Evolutionary conservation across 495 filamentous ascomycete species (phyloP), one percentile per base, ranked within the genome.

Genomic region (Elaphomyces granulatus): DNA sequence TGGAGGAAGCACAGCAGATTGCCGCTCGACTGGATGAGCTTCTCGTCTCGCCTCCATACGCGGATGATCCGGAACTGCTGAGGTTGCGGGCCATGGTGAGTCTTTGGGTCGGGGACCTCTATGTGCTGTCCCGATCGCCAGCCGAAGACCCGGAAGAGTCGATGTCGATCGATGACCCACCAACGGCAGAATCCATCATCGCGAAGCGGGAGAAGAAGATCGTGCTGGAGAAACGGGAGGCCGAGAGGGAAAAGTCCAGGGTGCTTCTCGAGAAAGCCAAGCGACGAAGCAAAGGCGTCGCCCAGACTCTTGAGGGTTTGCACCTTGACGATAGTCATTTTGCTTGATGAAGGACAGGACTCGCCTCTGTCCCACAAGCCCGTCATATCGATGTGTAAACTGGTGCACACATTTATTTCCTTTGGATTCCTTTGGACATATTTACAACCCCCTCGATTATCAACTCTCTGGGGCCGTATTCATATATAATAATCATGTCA

Each of bases 371-470:
- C n/a, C n/a, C n/a, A n/a, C n/a, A n/a, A n/a, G n/a, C n/a, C 23
- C 38, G 12, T 17, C 37, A 26, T 19, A 45, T 51, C 17, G 80
- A 81, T 60, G 45, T 73, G 16, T 81, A 81, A 53, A 81, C 85
- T 44, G 82, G 78, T 41, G 81, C 86, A 38, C 87, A 77, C 64
- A 87, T 81, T 14, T 82, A 87, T 54, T 82, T 83, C 8, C 42
- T 63, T n/a, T n/a, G n/a, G n/a, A n/a, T n/a, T n/a, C n/a, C n/a
- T n/a, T n/a, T n/a, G n/a, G n/a, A n/a, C n/a, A n/a, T n/a, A n/a
- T n/a, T n/a, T n/a, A n/a, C n/a, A n/a, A n/a, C n/a, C n/a, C n/a
- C n/a, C n/a, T n/a, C n/a, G n/a, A n/a, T n/a, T n/a, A n/a, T n/a
- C n/a, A n/a, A n/a, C n/a, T n/a, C n/a, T n/a, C n/a, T n/a, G n/a